Evolutionary conservation across 2,329 filamentous ascomycete species (phyloP).

Genomic region (Penicillium sumatraense): DNA sequence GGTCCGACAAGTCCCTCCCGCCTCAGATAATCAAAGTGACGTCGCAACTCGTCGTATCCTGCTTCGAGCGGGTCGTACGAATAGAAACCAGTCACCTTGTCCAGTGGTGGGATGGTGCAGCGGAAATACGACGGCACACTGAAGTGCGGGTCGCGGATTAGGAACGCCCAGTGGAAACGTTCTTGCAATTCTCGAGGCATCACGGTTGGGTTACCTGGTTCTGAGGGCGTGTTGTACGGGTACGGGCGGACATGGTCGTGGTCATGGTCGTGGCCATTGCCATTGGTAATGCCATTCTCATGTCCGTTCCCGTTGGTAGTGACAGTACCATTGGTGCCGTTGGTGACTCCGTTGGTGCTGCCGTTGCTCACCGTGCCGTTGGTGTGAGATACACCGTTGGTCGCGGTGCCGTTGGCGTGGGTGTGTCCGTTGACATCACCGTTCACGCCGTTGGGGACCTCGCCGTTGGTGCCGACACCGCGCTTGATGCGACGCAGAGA

Average conservation of each 20-base stretch:
- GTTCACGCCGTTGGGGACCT: constrained; percentile 26
- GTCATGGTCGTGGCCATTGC: constrained; percentile 12
- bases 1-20: constrained; percentile 72
- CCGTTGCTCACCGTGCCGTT: constrained; percentile 27
- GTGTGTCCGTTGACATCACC: constrained; percentile 18
- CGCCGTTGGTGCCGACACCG: constrained; percentile 59
- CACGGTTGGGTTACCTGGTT: constrained; percentile 81
- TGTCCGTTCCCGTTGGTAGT: constrained; percentile 16
- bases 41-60: constrained; percentile 85
- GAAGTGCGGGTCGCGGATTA: constrained; percentile 92
- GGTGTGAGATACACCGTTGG: constrained; percentile 25
- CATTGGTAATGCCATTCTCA: not conserved
- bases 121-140: constrained; percentile 94
- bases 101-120: constrained; percentile 87
- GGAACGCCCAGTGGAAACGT: constrained; percentile 90
- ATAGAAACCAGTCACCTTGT: constrained; percentile 80
- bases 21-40: constrained; percentile 83
- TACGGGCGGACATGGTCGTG: constrained; percentile 47
- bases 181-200: constrained; percentile 74
- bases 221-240: constrained; percentile 62
- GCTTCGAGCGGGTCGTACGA: constrained; percentile 87
- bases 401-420: constrained; percentile 26
- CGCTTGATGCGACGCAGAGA: constrained; percentile 68
- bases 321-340: constrained; percentile 3
- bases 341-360: constrained; percentile 19